Percentiles rank a stretch among this genome's conserved stretches.
phyloP scores from a whole-genome alignment of 768 basidiomycete genomes.

The Serpula lacrymans region DNA sequence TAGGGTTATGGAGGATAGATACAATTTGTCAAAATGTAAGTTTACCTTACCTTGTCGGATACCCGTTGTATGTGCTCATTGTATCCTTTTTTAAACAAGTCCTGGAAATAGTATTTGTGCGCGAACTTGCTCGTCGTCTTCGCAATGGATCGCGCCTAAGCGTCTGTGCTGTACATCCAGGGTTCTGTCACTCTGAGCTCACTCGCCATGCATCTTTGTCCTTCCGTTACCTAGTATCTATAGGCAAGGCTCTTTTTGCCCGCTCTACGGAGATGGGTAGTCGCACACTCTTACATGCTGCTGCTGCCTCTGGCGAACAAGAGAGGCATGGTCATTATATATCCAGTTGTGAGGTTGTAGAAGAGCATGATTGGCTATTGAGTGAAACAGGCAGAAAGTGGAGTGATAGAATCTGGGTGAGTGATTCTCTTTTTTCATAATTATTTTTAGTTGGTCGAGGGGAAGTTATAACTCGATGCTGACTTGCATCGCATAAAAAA shows the following conservation, averaged over 20 bases:
- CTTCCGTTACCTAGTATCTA: not conserved
- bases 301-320: constrained; percentile 20
- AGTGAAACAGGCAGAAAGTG: constrained; percentile 27
- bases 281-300: constrained; percentile 32
- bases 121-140: constrained; percentile 31
- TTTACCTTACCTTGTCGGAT: too few relatives aligned
- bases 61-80: too few relatives aligned
- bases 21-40: constrained; percentile 24
- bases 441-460: too few relatives aligned
- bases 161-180: constrained; percentile 31
- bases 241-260: constrained; percentile 20
- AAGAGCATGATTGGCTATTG: constrained; percentile 31
- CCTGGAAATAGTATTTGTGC: constrained; percentile 32
- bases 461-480: not conserved
- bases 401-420: constrained; percentile 32
- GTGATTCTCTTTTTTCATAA: too few relatives aligned
- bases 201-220: constrained; percentile 13
- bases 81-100: too few relatives aligned
- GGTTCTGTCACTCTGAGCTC: constrained; percentile 32
- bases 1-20: constrained; percentile 23
- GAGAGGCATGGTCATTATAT: constrained; percentile 29
- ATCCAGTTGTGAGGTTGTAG: constrained; percentile 19
- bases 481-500: not conserved
- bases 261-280: constrained; percentile 32
- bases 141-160: constrained; percentile 23